These are phyloP conservation scores for Penicillium tannophilum DNA, from an alignment of 495 filamentous ascomycete species.

Conservation along the genomic window DNA sequence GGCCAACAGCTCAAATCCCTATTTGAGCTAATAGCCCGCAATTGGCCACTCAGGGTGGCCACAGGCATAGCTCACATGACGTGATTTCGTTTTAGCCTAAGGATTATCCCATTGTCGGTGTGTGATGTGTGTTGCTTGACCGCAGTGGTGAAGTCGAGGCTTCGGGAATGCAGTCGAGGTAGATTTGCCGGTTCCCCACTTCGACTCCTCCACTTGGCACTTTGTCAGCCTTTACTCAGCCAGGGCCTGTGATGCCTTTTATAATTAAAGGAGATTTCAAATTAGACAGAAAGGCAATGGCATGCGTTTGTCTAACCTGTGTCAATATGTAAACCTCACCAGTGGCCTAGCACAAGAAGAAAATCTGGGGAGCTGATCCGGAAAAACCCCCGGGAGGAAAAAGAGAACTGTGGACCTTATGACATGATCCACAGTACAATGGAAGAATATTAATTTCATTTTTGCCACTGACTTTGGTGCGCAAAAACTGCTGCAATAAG, in stretches of 20 bases:
- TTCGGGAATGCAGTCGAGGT: conserved; percentile 21
- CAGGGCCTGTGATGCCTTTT: background rate
- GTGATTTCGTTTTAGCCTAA: background rate
- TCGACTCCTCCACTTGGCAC: conserved; percentile 18
- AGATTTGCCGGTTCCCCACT: conserved; percentile 31
- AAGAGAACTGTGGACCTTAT: conserved; percentile 3
- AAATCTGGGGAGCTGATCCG: conserved; percentile 5
- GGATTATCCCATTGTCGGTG: background rate
- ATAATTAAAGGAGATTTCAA: background rate
- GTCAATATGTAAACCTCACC: too few species aligned
- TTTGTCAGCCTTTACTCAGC: conserved; percentile 35
- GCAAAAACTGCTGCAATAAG: background rate
- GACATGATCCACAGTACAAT: background rate
- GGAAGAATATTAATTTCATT: background rate
- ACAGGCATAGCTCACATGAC: conserved; percentile 4
- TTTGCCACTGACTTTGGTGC: background rate
- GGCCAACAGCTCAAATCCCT: too few species aligned
- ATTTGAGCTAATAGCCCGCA: too few species aligned
- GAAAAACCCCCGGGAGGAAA: conserved; percentile 2
- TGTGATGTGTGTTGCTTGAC: background rate
- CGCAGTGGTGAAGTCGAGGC: conserved; percentile 1
- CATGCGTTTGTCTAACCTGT: background rate
- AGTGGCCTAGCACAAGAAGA: background rate
- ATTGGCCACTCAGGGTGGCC: too few species aligned
- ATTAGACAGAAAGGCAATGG: background rate